phyloP scores from a whole-genome alignment of 768 basidiomycete species.

The Lactarius sanguifluus region DNA sequence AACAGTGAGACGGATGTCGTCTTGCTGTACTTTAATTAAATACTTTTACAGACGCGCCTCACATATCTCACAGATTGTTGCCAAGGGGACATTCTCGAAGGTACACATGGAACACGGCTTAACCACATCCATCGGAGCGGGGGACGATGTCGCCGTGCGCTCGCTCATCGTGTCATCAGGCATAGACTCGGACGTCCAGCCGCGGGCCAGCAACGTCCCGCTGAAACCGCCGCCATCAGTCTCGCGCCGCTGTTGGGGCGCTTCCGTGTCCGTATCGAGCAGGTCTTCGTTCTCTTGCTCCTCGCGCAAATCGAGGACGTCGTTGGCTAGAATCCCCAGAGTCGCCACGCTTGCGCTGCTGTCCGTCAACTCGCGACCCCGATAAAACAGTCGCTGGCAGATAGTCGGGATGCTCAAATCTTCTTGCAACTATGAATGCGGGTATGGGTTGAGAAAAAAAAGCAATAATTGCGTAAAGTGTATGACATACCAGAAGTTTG shows the following conservation, averaged over 20 bases:
- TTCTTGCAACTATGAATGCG: slow-evolving; percentile 52
- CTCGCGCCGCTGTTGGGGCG: slow-evolving; percentile 43
- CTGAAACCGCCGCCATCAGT: slow-evolving; percentile 69
- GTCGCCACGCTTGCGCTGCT: slow-evolving; percentile 52
- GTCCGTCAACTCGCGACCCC: slow-evolving; percentile 62
- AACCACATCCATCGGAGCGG: slow-evolving; percentile 22
- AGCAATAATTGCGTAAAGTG: slow-evolving; percentile 2
- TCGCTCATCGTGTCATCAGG: slow-evolving; percentile 29
- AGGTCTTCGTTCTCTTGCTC: slow-evolving; percentile 61
- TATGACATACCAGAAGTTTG: slow-evolving; percentile 59
- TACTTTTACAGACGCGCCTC: slow-evolving; percentile 31
- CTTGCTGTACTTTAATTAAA: neutral
- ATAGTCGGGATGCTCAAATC: slow-evolving; percentile 69
- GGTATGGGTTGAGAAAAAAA: slow-evolving; percentile 5
- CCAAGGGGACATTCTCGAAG: slow-evolving; percentile 23
- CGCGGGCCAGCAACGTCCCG: slow-evolving; percentile 65
- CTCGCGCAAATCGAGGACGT: slow-evolving; percentile 64
- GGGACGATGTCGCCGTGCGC: slow-evolving; percentile 25
- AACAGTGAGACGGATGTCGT: neutral
- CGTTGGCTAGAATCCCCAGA: slow-evolving; percentile 57
- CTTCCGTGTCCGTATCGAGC: slow-evolving; percentile 45
- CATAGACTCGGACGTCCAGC: slow-evolving; percentile 35
- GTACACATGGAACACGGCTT: slow-evolving; percentile 28
- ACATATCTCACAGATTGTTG: slow-evolving; percentile 35
- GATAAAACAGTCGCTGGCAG: slow-evolving; percentile 67